A percentile compares a stretch with the other conserved stretches of the same genome.
Evolutionary conservation across 139 green algal genomes (phyloP).

Genomic region (Chlamydomonas asymmetrica): DNA sequence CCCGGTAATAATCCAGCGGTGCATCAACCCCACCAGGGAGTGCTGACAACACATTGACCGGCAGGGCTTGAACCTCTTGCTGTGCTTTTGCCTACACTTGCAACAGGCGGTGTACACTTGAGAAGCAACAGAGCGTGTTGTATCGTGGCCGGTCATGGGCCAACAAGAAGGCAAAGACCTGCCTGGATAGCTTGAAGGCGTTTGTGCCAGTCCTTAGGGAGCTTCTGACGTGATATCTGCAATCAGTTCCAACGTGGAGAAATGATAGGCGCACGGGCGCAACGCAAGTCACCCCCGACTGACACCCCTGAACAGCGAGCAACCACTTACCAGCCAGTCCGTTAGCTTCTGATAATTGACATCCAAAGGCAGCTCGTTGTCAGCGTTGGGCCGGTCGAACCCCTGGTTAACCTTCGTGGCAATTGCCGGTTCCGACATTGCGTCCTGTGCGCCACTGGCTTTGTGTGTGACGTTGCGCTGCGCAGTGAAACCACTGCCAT

Average conservation of each 20-base stretch:
- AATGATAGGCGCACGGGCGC: not conserved
- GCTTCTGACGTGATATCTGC: conserved; percentile 68
- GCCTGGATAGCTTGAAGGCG: conserved; percentile 65
- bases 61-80: conserved; percentile 53
- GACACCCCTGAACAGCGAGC: not conserved
- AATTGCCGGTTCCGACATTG: conserved; percentile 27
- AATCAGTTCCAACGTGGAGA: not conserved
- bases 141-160: too few species aligned
- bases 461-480: too few species aligned
- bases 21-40: conserved; percentile 34
- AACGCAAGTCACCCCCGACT: not conserved
- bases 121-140: too few species aligned
- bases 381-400: conserved; percentile 51
- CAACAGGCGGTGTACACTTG: too few species aligned
- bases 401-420: conserved; percentile 50
- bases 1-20: conserved; percentile 58
- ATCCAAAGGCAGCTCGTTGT: conserved; percentile 62
- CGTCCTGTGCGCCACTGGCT: not conserved
- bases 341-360: conserved; percentile 71
- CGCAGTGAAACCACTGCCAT: too few species aligned
- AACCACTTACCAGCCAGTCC: conserved; percentile 72
- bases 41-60: conserved; percentile 37
- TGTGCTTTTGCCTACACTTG: conserved; percentile 57
- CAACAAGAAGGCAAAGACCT: too few species aligned
- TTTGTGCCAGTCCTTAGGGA: conserved; percentile 75